phyloP scores from a whole-genome alignment of 2,329 filamentous ascomycete genomes.

The Botrytis tulipae region DNA sequence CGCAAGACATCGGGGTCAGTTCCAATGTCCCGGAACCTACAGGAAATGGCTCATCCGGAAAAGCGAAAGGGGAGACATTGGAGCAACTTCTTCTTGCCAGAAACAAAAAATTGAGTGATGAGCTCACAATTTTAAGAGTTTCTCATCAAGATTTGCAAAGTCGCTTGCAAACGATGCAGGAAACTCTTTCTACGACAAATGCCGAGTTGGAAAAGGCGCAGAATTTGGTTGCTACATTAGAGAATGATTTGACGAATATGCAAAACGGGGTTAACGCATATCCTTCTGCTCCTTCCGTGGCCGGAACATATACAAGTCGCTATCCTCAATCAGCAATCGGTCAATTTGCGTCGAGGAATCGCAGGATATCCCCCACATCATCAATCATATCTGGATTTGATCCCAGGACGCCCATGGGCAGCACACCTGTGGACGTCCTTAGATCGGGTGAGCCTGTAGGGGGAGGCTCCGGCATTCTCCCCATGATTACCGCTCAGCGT shows the following conservation, averaged over 20 bases:
- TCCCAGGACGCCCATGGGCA: conserved; percentile 53
- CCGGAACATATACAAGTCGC: conserved; percentile 82
- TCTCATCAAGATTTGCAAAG: conserved; percentile 89
- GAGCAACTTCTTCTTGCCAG: conserved; percentile 88
- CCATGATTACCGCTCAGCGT: conserved; percentile 96
- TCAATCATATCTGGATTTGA: conserved; percentile 99
- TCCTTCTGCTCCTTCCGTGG: conserved; percentile 86
- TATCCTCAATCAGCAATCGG: conserved; percentile 65
- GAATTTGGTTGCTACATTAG: conserved; percentile 81
- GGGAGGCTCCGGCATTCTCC: conserved; percentile 82
- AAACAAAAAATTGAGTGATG: conserved; percentile 95
- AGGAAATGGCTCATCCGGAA: conserved; percentile 51
- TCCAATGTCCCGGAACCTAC: conserved; percentile 29
- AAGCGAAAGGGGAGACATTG: conserved; percentile 72
- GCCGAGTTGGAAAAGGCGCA: conserved; percentile 83
- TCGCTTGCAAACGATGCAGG: conserved; percentile 75
- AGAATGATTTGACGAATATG: conserved; percentile 84
- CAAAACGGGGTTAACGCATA: conserved; percentile 85
- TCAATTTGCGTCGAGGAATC: conserved; percentile 48
- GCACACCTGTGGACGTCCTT: conserved; percentile 54
- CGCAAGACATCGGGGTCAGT: conserved; percentile 43
- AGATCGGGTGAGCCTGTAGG: conserved; percentile 64
- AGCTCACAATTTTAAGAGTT: conserved; percentile 87
- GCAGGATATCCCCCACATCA: conserved; percentile 84
- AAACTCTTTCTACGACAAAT: conserved; percentile 79